Evolutionary conservation across 345 rosid species (phyloP).

Genomic region (Reutealis trisperma): DNA sequence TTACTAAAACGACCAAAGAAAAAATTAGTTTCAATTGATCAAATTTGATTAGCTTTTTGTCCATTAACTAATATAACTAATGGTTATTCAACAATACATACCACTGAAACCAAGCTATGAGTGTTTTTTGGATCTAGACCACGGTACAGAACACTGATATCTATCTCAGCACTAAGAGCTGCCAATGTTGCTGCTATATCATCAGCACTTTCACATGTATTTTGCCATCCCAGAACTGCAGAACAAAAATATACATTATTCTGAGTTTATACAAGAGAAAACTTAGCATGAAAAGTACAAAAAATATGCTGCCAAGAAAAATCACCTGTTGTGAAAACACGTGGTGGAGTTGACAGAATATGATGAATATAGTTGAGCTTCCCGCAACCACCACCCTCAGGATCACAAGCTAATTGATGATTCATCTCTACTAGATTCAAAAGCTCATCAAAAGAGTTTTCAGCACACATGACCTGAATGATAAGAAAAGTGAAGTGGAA

Average conservation of each 20-base stretch:
- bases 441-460: constrained; percentile 76
- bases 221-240: constrained; percentile 98
- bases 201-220: constrained; percentile 75
- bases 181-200: constrained; percentile 87
- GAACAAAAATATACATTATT: constrained; percentile 11
- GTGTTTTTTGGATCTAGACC: constrained; percentile 68
- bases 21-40: not conserved
- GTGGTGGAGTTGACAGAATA: constrained; percentile 72
- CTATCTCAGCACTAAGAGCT: constrained; percentile 74
- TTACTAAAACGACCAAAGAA: constrained; percentile 2
- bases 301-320: not conserved
- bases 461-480: constrained; percentile 63
- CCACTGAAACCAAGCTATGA: constrained; percentile 87
- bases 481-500: constrained; percentile 17
- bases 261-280: constrained; percentile 7
- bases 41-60: not conserved
- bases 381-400: constrained; percentile 86
- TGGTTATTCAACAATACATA: constrained; percentile 29
- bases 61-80: not conserved
- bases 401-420: constrained; percentile 90
- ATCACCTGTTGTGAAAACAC: constrained; percentile 81
- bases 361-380: constrained; percentile 76
- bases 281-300: constrained; percentile 14
- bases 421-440: constrained; percentile 82
- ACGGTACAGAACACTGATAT: constrained; percentile 77